Evolutionary conservation across 495 filamentous ascomycete species (phyloP).

Genomic region (Aspergillus diversus): DNA sequence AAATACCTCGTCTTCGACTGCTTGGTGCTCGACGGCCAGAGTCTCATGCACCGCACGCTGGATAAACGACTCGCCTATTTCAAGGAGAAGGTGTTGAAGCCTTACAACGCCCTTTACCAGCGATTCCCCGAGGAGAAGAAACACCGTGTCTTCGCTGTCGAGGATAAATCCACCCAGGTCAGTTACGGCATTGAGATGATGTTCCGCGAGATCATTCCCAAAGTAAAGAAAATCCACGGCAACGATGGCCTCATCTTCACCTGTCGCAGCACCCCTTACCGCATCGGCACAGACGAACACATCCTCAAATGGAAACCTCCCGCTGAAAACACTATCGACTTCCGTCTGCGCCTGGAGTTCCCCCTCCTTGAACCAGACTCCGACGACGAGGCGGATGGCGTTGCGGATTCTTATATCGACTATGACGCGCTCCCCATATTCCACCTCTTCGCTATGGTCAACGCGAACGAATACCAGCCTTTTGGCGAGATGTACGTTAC

Average conservation of each 20-base stretch:
- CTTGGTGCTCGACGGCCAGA: slow-evolving; percentile 76
- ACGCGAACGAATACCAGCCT: slow-evolving; percentile 58
- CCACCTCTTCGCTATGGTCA: slow-evolving; percentile 60
- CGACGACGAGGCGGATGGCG: slow-evolving; percentile 63
- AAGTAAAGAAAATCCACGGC: slow-evolving; percentile 72
- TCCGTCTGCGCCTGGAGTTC: slow-evolving; percentile 77
- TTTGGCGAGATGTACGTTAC: slow-evolving; percentile 71
- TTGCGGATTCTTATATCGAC: slow-evolving; percentile 53
- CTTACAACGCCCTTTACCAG: slow-evolving; percentile 72
- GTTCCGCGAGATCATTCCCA: slow-evolving; percentile 82
- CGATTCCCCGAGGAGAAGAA: slow-evolving; percentile 69
- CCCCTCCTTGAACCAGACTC: slow-evolving; percentile 71
- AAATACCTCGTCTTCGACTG: slow-evolving; percentile 94
- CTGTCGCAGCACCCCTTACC: slow-evolving; percentile 81
- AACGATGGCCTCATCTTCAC: slow-evolving; percentile 98
- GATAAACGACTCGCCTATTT: slow-evolving; percentile 91
- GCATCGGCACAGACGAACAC: slow-evolving; percentile 84
- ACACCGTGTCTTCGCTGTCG: slow-evolving; percentile 75
- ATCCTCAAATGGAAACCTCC: slow-evolving; percentile 98
- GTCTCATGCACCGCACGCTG: slow-evolving; percentile 74
- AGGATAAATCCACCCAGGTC: slow-evolving; percentile 85
- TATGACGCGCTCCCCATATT: slow-evolving; percentile 66
- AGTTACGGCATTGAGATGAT: slow-evolving; percentile 88
- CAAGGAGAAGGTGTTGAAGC: slow-evolving; percentile 74
- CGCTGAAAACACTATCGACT: slow-evolving; percentile 91